These are phyloP conservation scores for Verticillium isaacii DNA, from an alignment of 2,329 filamentous ascomycete species.

Conservation along the genomic window DNA sequence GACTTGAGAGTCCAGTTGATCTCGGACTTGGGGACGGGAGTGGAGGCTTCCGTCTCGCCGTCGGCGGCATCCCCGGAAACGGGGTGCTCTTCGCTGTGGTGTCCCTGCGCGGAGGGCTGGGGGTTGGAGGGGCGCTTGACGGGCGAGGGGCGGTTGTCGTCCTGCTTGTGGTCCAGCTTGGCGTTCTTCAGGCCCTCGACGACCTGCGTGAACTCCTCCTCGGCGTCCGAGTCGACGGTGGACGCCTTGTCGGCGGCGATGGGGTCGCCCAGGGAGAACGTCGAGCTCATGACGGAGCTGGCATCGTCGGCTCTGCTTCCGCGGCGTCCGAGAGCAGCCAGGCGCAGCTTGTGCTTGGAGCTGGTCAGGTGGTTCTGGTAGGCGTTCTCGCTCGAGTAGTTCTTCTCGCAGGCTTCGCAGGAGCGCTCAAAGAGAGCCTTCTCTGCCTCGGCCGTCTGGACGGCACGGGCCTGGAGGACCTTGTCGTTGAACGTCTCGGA, in stretches of 20 bases:
- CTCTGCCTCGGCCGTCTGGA: constrained; percentile 76
- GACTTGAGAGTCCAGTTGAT: constrained; percentile 40
- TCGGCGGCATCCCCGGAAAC: constrained; percentile 28
- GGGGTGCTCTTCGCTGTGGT: constrained; percentile 42
- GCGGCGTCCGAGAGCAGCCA: constrained; percentile 33
- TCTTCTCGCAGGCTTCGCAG: constrained; percentile 81
- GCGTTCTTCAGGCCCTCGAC: constrained; percentile 73
- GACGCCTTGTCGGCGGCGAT: constrained; percentile 41
- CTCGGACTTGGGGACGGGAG: constrained; percentile 28
- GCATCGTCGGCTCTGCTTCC: constrained; percentile 52
- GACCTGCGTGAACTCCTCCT: constrained; percentile 72
- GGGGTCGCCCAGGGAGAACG: constrained; percentile 85
- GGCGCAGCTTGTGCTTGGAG: constrained; percentile 78
- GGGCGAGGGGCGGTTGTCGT: constrained; percentile 37
- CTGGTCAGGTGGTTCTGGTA: constrained; percentile 89
- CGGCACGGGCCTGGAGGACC: constrained; percentile 84
- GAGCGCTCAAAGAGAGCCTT: constrained; percentile 83
- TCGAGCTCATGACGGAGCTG: constrained; percentile 82
- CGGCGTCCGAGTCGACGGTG: constrained; percentile 60
- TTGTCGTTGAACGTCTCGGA: constrained; percentile 95
- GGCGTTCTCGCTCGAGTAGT: constrained; percentile 94
- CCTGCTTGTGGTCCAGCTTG: constrained; percentile 51
- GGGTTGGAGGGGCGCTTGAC: constrained; percentile 52
- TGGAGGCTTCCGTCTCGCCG: constrained; percentile 37
- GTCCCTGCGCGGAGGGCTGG: constrained; percentile 31